Conservation (phyloP, 2,329 filamentous ascomycete species). For the Trichophyton benhamiae region DNA sequence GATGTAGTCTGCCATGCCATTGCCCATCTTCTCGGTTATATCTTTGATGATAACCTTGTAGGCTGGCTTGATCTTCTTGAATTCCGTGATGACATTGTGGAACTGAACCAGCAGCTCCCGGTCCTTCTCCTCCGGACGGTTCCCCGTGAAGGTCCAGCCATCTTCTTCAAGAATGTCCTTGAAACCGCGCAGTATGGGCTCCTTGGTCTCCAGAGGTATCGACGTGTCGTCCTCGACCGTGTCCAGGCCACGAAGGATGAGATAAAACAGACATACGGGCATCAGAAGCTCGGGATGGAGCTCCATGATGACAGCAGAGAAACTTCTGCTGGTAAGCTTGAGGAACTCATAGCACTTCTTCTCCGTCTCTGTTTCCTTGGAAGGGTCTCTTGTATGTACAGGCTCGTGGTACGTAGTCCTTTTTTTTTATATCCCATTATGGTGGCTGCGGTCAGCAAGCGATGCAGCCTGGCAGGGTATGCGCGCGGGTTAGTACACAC, state of each 20-base stretch:
- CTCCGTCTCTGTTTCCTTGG: slow-evolving; percentile 61
- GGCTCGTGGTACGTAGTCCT: slow-evolving; percentile 97
- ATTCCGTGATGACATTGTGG: slow-evolving; percentile 71
- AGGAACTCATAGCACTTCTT: slow-evolving; percentile 78
- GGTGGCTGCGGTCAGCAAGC: neutral
- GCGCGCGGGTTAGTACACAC: slow-evolving; percentile 38
- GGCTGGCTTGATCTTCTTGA: slow-evolving; percentile 71
- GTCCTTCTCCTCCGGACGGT: slow-evolving; percentile 86
- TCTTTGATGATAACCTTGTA: slow-evolving; percentile 85
- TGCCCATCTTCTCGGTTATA: slow-evolving; percentile 88
- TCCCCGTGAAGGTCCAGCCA: slow-evolving; percentile 82
- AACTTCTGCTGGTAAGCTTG: slow-evolving; percentile 81
- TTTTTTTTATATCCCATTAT: neutral
- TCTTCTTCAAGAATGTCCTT: slow-evolving; percentile 64
- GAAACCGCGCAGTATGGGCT: slow-evolving; percentile 74
- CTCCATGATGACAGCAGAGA: slow-evolving; percentile 86
- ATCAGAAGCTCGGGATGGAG: slow-evolving; percentile 87
- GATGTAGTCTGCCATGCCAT: slow-evolving; percentile 95
- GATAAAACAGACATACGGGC: slow-evolving; percentile 82
- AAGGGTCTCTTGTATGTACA: slow-evolving; percentile 68
- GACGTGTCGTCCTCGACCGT: slow-evolving; percentile 99
- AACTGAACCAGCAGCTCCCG: slow-evolving; percentile 86
- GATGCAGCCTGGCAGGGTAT: neutral
- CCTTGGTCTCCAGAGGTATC: slow-evolving; percentile 66
- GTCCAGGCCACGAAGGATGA: slow-evolving; percentile 80